Base-by-base conservation (phyloP, 73 alveolate species). In the Blepharisma japonicum region DNA sequence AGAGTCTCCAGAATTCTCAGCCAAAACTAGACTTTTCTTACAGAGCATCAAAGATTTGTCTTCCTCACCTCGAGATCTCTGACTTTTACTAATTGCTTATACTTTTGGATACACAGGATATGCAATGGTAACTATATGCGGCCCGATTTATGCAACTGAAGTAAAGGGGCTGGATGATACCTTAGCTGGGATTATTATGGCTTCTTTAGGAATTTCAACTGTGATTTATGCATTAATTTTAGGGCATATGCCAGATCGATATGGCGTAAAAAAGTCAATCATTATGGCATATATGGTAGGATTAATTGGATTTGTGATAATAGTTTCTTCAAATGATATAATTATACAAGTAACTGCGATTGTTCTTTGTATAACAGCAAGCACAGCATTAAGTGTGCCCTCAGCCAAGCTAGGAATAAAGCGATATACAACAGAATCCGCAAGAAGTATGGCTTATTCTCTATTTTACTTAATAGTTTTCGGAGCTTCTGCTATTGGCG, bases 401-500 rank as follows among this genome's bases (percentile, higher is more conserved):
- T 61, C 49, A 2, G 14, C 23, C 18, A 61, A 61, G 23, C 49
- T 61, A 9, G 74, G 74, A 18, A 39, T 61, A 14, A 61, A 25
- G 50, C 46, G 23, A 8, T 61, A 61, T 39, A 25, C 74, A 14
- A 61, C 14, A 14, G 74, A 61, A 61, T 20, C 39, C 0, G 74
- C 74, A 14, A 61, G 47, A 61, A 61, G 74, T 5, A 8, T 61
- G 23, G 74, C 47, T 25, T 61, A 20, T 39, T 61, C 74, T 20
- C 39, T 61, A 39, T 25, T 61, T 61, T 61, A 20, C 47, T n/a
- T 61, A 61, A 25, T 61, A 61, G 14, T 61, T 18, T 61, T 61
- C 74, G 23, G 18, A 61, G 39, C 49, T 39, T n/a, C 47, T 20
- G 74, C 74, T 14, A n/a, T 61, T 25, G 74, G 47, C 14, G 74